Base-by-base conservation (phyloP, 345 rosid genomes). In the Gossypium bickii region DNA sequence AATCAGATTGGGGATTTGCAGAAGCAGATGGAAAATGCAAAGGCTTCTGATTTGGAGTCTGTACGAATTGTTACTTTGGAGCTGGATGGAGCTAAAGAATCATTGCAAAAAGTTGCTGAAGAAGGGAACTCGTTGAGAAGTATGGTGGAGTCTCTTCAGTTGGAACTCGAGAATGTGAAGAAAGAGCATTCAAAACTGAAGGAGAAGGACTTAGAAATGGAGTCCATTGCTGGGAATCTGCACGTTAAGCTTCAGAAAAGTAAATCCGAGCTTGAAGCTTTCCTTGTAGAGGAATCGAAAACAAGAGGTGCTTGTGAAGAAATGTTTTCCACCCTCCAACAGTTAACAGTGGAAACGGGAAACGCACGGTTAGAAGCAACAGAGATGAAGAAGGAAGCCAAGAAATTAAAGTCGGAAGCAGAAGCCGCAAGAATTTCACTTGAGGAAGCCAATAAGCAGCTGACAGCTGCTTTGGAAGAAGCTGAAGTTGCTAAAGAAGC, bases 401-500 rank as follows among this genome's bases (percentile, higher is more conserved):
- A 81, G 81, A 88, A 81, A 82, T 83, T 89, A 83, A 91, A 70
- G 81, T 79, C 75, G 63, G 95, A 91, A 86, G 92, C 90, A 12
- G 93, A 89, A 85, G 82, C 80, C 12, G 80, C 91, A 22, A 85
- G 85, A 74, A 75, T 82, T 29, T 82, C 83, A 0, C 88, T 89
- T 34, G 93, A 89, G 76, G 97, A 91, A 76, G 88, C 90, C 58
- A 93, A 88, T 79, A 84, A 85, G 70, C 85, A 83, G 74, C 83
- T 94, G 81, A 87, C 77, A 78, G 82, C 85, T 52, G 99, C 92
- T 75, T 45, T 92, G 41, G 97, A 91, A 79, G 98, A 94, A 84
- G 97, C 84, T 2, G 98, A 94, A 78, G 97, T 85, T 80, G 97
- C 96, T 10, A 89, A 92, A 82, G 80, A 72, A 76, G 92, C 92